Evolutionary conservation across 306 rosid species (phyloP), one percentile per base, ranked within the genome.

Genomic region (Vicia sativa): DNA sequence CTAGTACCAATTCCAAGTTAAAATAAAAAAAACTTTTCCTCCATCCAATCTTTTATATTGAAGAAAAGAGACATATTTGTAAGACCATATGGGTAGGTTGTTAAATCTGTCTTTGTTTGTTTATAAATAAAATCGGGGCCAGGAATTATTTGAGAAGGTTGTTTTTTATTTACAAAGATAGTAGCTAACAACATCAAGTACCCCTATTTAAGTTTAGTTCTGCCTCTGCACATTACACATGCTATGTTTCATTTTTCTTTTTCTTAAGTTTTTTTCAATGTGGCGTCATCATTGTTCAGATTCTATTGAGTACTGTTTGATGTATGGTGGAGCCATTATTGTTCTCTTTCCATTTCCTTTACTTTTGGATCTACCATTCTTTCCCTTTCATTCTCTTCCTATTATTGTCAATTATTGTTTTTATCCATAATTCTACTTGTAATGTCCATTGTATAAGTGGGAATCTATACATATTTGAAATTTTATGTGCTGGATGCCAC

Each of bases 381-480:
- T 56, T 78, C 68, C 46, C 78, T 78, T 56, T 64, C 86, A 65
- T 70, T 75, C 77, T 56, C 59, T 11, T 60, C 74, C 28, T 75
- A 78, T 86, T 78, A 76, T 80, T 78, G 82, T 59, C 81, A 83
- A 78, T 80, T 78, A 74, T 86, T 78, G 60, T 62, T 78, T 80
- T 62, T 82, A 80, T 80, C 83, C 81, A 31, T 75, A 69, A 31
- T 43, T 69, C 44, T 28, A 42, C 16, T 72, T 14, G 75, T 21
- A 46, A 75, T 64, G 59, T n/a, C n/a, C n/a, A n/a, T n/a, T 7
- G 12, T 50, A 38, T 12, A 3, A 62, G 11, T 46, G 49, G 16
- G 50, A 60, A 57, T 70, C 50, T 34, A 13, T n/a, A 1, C 29
- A 9, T 14, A 35, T 4, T 59, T 59, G 21, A 15, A 3, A n/a